Conservation (phyloP, 441 rosid species). For the Dalechampia spathulata region DNA sequence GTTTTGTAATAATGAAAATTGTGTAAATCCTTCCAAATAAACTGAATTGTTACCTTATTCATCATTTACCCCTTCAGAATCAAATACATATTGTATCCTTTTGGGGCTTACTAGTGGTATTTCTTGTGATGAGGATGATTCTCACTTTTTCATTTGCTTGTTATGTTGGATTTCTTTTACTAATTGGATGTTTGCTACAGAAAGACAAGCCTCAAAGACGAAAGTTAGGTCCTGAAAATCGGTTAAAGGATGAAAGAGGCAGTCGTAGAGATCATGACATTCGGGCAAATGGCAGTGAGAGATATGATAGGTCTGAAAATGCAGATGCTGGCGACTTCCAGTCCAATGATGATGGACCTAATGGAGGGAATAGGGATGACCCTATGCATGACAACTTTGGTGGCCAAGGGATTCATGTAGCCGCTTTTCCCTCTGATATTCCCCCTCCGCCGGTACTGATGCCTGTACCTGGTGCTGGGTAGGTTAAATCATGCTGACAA, state of each 20-base stretch:
- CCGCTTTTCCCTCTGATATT: slow-evolving; percentile 70
- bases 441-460: slow-evolving; percentile 93
- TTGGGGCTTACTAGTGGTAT: neutral
- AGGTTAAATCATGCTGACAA: slow-evolving; percentile 21
- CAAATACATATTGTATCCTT: too few species aligned
- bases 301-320: slow-evolving; percentile 70
- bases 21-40: too few species aligned
- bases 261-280: slow-evolving; percentile 68
- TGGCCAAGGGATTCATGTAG: slow-evolving; percentile 68
- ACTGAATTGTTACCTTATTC: too few species aligned
- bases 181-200: slow-evolving; percentile 27
- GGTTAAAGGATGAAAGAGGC: slow-evolving; percentile 88
- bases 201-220: slow-evolving; percentile 74
- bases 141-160: neutral
- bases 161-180: neutral
- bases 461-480: slow-evolving; percentile 99
- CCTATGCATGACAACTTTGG: slow-evolving; percentile 60
- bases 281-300: slow-evolving; percentile 58
- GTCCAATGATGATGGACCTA: slow-evolving; percentile 64
- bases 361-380: slow-evolving; percentile 59
- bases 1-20: too few species aligned
- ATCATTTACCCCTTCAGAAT: too few species aligned
- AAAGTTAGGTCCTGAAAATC: slow-evolving; percentile 55
- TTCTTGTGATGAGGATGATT: neutral
- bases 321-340: slow-evolving; percentile 56